Conservation (phyloP, 1,284 basidiomycete genomes). For the Pseudozyma sp. region DNA sequence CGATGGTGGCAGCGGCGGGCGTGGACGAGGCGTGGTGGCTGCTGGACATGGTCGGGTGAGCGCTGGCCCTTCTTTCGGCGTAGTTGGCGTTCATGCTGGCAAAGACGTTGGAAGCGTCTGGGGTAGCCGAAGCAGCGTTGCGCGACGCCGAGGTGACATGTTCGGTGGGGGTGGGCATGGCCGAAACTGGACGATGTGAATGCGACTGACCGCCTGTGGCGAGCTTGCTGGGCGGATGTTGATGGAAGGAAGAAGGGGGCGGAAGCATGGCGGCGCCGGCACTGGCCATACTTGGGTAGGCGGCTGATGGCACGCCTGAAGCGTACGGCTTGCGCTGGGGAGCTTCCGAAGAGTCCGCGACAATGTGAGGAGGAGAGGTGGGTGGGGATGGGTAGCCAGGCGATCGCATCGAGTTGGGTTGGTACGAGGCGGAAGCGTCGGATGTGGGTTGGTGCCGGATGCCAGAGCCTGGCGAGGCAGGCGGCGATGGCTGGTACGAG, state of each 20-base stretch:
- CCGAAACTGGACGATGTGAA: slow-evolving; percentile 60
- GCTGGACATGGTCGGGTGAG: slow-evolving; percentile 59
- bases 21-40: slow-evolving; percentile 16
- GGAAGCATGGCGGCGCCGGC: slow-evolving; percentile 39
- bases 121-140: slow-evolving; percentile 9
- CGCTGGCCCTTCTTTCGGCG: slow-evolving; percentile 60
- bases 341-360: slow-evolving; percentile 5
- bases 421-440: slow-evolving; percentile 7
- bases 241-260: slow-evolving; percentile 19
- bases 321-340: slow-evolving; percentile 13
- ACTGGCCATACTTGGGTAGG: slow-evolving; percentile 43
- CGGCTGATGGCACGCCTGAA: slow-evolving; percentile 22
- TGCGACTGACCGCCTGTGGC: slow-evolving; percentile 62
- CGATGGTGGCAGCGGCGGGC: slow-evolving; percentile 26
- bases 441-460: slow-evolving; percentile 16
- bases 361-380: slow-evolving; percentile 38
- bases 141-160: slow-evolving; percentile 22
- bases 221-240: slow-evolving; percentile 56
- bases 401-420: slow-evolving; percentile 23
- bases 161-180: slow-evolving; percentile 59
- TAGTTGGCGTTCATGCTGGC: slow-evolving; percentile 50
- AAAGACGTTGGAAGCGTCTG: slow-evolving; percentile 38
- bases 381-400: slow-evolving; percentile 46
- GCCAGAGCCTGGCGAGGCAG: slow-evolving; percentile 36
- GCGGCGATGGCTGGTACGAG: slow-evolving; percentile 35